A percentile compares a stretch with the other conserved stretches of the same genome.
These are phyloP conservation scores for Suhomyces prunicola DNA, from an alignment of 805 yeast genomes.

Conservation along the genomic window DNA sequence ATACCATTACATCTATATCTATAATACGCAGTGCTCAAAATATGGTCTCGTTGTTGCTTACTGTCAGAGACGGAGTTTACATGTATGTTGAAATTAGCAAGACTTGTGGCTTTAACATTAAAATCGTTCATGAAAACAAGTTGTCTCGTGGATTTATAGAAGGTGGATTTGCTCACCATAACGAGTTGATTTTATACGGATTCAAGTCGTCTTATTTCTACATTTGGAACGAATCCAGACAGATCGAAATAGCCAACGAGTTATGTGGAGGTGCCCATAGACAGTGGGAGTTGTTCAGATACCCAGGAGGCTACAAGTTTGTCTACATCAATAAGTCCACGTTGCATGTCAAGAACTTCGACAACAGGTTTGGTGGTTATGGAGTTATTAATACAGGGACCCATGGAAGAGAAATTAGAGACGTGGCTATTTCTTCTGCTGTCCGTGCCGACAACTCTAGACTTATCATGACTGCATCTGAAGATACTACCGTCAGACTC, in stretches of 20 bases:
- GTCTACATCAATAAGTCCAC: slow-evolving; percentile 55
- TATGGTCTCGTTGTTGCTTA: slow-evolving; percentile 36
- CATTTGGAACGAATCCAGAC: slow-evolving; percentile 77
- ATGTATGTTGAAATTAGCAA: slow-evolving; percentile 30
- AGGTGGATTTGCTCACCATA: slow-evolving; percentile 51
- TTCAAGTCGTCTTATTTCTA: slow-evolving; percentile 78
- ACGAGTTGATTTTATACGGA: slow-evolving; percentile 65
- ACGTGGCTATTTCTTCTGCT: slow-evolving; percentile 51
- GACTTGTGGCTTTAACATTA: slow-evolving; percentile 11
- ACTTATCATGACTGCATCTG: slow-evolving; percentile 75
- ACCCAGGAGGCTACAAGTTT: slow-evolving; percentile 38
- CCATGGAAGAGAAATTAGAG: slow-evolving; percentile 91
- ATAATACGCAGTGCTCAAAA: slow-evolving; percentile 26
- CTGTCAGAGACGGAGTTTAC: slow-evolving; percentile 68
- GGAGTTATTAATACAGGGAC: slow-evolving; percentile 54
- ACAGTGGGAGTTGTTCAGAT: slow-evolving; percentile 58
- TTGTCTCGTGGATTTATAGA: slow-evolving; percentile 77
- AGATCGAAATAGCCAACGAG: slow-evolving; percentile 64
- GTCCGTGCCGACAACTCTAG: slow-evolving; percentile 23
- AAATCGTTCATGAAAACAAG: slow-evolving; percentile 53
- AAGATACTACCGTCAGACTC: slow-evolving; percentile 78
- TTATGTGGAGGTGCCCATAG: slow-evolving; percentile 92
- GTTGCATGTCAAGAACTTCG: slow-evolving; percentile 35
- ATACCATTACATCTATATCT: slow-evolving; percentile 59
- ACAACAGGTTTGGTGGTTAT: slow-evolving; percentile 15